A percentile compares a stretch with the other conserved stretches of the same genome.
These are phyloP conservation scores for Thalassia testudinum DNA, from an alignment of 116 monocot genomes.

Conservation along the genomic window DNA sequence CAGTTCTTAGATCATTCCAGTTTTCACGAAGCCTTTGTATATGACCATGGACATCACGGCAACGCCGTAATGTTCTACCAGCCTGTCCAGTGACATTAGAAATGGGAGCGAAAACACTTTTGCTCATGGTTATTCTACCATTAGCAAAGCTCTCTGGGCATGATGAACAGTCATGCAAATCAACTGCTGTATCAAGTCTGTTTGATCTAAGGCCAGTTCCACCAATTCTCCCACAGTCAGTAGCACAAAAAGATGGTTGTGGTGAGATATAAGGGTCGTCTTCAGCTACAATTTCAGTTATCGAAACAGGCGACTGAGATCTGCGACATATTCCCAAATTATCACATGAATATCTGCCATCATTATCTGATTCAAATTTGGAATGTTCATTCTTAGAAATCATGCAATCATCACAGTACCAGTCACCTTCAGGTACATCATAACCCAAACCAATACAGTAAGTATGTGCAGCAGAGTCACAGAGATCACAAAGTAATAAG, in stretches of 20 bases:
- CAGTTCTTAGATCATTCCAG: conserved; percentile 35
- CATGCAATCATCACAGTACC: conserved; percentile 58
- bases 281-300: not conserved
- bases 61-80: conserved; percentile 25
- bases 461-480: conserved; percentile 60
- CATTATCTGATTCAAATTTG: conserved; percentile 17
- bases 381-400: conserved; percentile 27
- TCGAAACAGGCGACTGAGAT: too few species aligned
- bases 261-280: conserved; percentile 1
- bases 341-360: not conserved
- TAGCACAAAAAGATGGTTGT: too few species aligned
- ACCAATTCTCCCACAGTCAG: too few species aligned
- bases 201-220: too few species aligned
- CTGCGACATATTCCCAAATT: not conserved
- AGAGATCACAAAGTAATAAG: conserved; percentile 59
- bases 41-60: conserved; percentile 21
- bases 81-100: conserved; percentile 4
- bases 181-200: too few species aligned
- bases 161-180: too few species aligned
- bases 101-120: not conserved
- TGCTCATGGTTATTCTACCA: too few species aligned
- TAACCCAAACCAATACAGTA: conserved; percentile 46
- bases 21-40: conserved; percentile 41
- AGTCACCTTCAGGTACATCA: conserved; percentile 63
- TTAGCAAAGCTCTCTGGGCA: too few species aligned